Evolutionary conservation across 495 filamentous ascomycete genomes (phyloP).

Genomic region (Penicillium maclennaniae): DNA sequence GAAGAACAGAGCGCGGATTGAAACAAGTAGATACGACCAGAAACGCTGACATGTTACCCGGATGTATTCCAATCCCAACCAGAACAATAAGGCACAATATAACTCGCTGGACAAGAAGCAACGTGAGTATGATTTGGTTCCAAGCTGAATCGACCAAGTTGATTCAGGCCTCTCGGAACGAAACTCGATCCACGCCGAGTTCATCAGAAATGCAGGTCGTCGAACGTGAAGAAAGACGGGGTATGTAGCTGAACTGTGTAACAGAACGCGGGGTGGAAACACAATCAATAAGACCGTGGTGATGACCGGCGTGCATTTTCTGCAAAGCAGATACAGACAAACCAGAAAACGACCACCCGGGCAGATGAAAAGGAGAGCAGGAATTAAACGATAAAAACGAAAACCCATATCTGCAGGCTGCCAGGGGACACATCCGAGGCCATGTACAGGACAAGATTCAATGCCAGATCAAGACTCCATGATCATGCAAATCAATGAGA

Average conservation of each 20-base stretch:
- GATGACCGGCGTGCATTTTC: conserved; percentile 2
- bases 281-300: conserved; percentile 4
- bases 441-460: conserved; percentile 38
- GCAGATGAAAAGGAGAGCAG: conserved; percentile 4
- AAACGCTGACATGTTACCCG: conserved; percentile 4
- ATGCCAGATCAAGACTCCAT: conserved; percentile 43
- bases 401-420: conserved; percentile 26
- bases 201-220: conserved; percentile 13
- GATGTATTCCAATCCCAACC: neutral
- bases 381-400: conserved; percentile 23
- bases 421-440: conserved; percentile 23
- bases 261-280: conserved; percentile 3
- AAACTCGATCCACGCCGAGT: neutral
- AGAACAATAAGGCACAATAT: neutral
- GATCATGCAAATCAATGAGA: conserved; percentile 34
- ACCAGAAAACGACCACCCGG: conserved; percentile 5
- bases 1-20: neutral
- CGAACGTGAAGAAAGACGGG: conserved; percentile 10
- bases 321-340: conserved; percentile 11
- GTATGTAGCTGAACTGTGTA: conserved; percentile 19
- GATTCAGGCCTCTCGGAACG: neutral
- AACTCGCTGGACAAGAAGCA: neutral
- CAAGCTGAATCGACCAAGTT: neutral
- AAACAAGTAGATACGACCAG: neutral
- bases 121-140: neutral